A percentile compares a stretch with the other conserved stretches of the same genome.
Evolutionary conservation across 768 basidiomycete genomes (phyloP).

Genomic region (Mycena metata): DNA sequence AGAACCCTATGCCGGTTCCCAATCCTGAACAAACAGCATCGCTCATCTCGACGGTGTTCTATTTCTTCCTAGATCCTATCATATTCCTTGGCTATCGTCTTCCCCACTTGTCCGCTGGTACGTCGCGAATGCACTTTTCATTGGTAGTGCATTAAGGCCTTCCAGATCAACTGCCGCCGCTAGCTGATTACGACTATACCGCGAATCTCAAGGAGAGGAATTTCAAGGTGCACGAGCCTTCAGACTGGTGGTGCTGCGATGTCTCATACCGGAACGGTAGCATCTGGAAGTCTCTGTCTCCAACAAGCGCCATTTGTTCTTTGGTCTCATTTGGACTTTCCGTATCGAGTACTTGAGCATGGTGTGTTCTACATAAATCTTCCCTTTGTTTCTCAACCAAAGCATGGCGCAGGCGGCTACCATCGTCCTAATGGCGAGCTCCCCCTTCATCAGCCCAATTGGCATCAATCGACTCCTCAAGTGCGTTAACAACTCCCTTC

Average conservation of each 20-base stretch:
- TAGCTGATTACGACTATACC: constrained; percentile 69
- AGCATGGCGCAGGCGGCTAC: constrained; percentile 31
- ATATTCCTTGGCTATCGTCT: constrained; percentile 59
- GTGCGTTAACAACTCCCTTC: constrained; percentile 42
- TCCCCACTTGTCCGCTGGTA: constrained; percentile 55
- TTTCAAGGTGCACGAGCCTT: constrained; percentile 47
- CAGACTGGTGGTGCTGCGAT: constrained; percentile 39
- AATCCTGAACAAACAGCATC: constrained; percentile 68
- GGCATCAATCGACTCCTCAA: constrained; percentile 59
- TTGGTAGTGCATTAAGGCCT: not conserved
- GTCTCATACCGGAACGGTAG: constrained; percentile 5
- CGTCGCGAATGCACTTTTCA: not conserved
- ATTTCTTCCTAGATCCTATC: constrained; percentile 67
- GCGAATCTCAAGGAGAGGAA: constrained; percentile 43
- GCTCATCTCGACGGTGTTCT: constrained; percentile 57
- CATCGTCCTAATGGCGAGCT: constrained; percentile 45
- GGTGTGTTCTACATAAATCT: constrained; percentile 10
- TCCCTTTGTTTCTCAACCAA: not conserved
- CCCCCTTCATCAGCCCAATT: constrained; percentile 54
- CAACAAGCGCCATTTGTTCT: constrained; percentile 48
- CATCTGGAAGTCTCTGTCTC: constrained; percentile 29
- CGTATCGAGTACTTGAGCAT: constrained; percentile 44
- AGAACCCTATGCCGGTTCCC: constrained; percentile 51
- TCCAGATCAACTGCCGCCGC: constrained; percentile 68
- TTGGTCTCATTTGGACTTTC: constrained; percentile 59